A percentile compares a stretch with the other conserved stretches of the same genome.
Evolutionary conservation across 495 filamentous ascomycete genomes (phyloP).

Genomic region (Talaromyces stipitatus): DNA sequence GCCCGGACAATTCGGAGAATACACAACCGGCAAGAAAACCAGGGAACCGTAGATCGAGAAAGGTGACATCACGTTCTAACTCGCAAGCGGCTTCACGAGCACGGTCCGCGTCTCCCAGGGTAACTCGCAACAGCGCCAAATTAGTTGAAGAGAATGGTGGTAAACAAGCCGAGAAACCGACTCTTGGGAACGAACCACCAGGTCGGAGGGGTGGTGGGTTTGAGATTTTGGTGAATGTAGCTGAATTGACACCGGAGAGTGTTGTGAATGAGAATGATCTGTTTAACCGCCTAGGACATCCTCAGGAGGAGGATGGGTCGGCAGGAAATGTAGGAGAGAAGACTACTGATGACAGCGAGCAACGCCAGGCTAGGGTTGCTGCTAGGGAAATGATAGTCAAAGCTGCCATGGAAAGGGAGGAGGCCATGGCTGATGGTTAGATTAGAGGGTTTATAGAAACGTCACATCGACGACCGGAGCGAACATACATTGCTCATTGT

Average conservation of each 20-base stretch:
- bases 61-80: background rate
- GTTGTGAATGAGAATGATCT: background rate
- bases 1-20: background rate
- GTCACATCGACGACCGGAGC: background rate
- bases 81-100: background rate
- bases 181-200: background rate
- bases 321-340: background rate
- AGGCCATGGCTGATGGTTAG: conserved; percentile 31
- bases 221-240: conserved; percentile 4
- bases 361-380: conserved; percentile 30
- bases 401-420: conserved; percentile 36
- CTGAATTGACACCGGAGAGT: conserved; percentile 1
- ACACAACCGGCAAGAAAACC: background rate
- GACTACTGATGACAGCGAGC: background rate
- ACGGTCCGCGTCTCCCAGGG: background rate
- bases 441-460: background rate
- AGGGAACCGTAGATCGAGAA: background rate
- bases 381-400: conserved; percentile 30
- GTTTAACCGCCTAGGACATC: background rate
- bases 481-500: background rate
- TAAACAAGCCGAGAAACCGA: background rate
- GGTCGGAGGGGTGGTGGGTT: background rate
- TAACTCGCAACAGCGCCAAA: background rate
- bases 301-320: background rate
- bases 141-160: background rate